Evolutionary conservation across 495 filamentous ascomycete genomes (phyloP).

Genomic region (Neurospora cerealis): DNA sequence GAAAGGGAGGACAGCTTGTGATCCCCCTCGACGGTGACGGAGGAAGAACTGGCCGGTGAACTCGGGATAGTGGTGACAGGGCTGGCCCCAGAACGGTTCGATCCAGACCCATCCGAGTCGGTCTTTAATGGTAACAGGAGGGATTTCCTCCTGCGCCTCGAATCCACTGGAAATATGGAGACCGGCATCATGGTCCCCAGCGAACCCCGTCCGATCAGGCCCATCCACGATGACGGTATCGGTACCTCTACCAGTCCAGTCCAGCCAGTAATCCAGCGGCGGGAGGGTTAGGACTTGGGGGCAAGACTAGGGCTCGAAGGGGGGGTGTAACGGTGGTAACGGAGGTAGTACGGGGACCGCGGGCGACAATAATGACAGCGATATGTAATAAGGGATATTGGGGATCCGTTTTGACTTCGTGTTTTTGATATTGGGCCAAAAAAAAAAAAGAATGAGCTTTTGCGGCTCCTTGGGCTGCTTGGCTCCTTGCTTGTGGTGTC

Average conservation of each 20-base stretch:
- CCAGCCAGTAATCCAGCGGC: not conserved
- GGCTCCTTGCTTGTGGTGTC: not conserved
- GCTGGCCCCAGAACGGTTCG: constrained; percentile 6
- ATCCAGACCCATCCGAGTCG: constrained; percentile 8
- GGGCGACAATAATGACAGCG: not conserved
- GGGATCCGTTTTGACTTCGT: not conserved
- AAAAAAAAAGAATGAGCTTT: not conserved
- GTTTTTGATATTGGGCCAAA: not conserved
- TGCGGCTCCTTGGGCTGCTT: not conserved
- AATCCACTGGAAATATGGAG: constrained; percentile 5
- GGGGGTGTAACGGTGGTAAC: not conserved
- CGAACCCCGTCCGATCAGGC: not conserved
- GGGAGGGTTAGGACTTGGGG: not conserved
- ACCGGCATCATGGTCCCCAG: not conserved
- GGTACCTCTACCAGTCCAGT: not conserved
- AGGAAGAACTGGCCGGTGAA: constrained; percentile 14
- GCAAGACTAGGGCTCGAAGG: not conserved
- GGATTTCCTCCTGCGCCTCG: constrained; percentile 3
- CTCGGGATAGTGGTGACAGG: constrained; percentile 9
- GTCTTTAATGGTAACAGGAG: constrained; percentile 6
- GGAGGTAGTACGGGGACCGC: not conserved
- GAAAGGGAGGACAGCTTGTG: constrained; percentile 17
- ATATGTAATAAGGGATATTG: not conserved
- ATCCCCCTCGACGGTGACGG: constrained; percentile 7
- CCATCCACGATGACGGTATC: not conserved